These are phyloP conservation scores for Rhododendron kiyosumense DNA, from an alignment of 148 eudicot genomes.

Conservation along the genomic window DNA sequence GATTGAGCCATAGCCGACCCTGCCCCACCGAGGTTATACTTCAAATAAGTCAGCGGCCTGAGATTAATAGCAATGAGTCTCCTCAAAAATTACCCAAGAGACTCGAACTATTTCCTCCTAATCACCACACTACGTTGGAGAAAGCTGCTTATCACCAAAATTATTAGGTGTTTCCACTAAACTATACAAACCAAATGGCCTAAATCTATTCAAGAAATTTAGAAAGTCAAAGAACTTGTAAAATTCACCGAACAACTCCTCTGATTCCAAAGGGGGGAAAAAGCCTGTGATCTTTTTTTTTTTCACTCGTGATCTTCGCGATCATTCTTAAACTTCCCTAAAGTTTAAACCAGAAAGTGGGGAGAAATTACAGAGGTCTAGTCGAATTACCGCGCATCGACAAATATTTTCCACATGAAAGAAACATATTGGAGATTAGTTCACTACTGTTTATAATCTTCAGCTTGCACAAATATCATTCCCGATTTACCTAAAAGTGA, in stretches of 20 bases:
- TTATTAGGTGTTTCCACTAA: background rate
- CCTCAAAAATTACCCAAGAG: background rate
- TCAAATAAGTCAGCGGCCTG: background rate
- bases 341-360: background rate
- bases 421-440: background rate
- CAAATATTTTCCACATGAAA: too few species aligned
- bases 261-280: background rate
- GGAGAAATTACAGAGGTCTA: background rate
- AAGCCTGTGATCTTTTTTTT: background rate
- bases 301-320: background rate
- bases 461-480: background rate
- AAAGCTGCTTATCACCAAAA: background rate
- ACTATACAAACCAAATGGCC: too few species aligned
- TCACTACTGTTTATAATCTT: background rate
- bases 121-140: background rate
- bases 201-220: background rate
- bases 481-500: background rate
- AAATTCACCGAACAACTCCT: background rate
- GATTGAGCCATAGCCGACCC: background rate
- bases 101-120: background rate
- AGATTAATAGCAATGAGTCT: background rate
- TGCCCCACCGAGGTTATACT: background rate
- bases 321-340: background rate
- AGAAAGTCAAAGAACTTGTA: background rate
- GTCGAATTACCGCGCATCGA: background rate